Evolutionary conservation across 2,329 filamentous ascomycete species (phyloP), one percentile per base, ranked within the genome.

Genomic region (Simplicillium sp.): DNA sequence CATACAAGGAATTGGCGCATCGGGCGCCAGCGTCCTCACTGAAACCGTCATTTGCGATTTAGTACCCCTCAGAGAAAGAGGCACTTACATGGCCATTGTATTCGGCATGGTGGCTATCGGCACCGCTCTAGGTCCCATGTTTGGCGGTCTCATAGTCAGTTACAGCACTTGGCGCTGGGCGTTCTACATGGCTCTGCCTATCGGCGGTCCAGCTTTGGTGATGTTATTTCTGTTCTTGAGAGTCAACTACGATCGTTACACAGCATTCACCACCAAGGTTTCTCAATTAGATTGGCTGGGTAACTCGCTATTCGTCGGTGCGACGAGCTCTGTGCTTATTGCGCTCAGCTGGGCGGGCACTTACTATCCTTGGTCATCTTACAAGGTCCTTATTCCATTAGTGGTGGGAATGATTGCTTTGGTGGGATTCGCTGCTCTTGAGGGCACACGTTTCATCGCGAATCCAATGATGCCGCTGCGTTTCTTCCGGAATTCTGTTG

Each of bases 271-370:
- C 11, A 35, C 41, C 11, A 48, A 44, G 15, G 40, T 58, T 7
- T 40, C 14, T 9, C 46, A 45, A 1, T 50, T 68, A 36, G 70
- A 76, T 46, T 64, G 52, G 34, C 36, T 57, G 0, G 70, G 68
- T 2, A 68, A 63, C 15, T 37, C 46, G 12, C 41, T 71, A 1
- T 54, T 71, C 25, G 59, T 64, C 2, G 54, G 48, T 0, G 56
- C 59, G 0, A 53, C 59, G 9, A 52, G 59, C 1, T 50, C 64
- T 6, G 46, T 77, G 13, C 65, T 75, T 29, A 56, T 77, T 3
- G 71, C 62, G 4, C 60, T 75, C 9, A 66, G 69, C 0, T 77
- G 73, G 73, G 72, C 64, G 3, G 71, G 73, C 3, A 62, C 62
- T 7, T 60, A 61, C 1, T 71, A 75, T 48, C 47, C 60, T 1